These are phyloP conservation scores for Cymodocea nodosa DNA, from an alignment of 116 monocot genomes.

Conservation along the genomic window DNA sequence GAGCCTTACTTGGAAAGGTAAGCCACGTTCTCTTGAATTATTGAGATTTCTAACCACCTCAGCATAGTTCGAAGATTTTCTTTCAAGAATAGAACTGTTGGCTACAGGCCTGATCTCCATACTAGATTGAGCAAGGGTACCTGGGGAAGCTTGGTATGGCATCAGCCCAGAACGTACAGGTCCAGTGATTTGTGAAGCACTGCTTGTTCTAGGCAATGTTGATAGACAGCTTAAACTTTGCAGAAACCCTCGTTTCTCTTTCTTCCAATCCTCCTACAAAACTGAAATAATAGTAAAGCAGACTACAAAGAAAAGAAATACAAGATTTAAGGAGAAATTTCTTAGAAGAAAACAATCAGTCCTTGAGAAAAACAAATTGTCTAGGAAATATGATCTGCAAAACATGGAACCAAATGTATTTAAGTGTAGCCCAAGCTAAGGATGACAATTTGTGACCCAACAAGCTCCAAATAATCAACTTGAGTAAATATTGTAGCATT, in stretches of 20 bases:
- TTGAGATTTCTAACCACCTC: slow-evolving; percentile 68
- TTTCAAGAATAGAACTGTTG: slow-evolving; percentile 58
- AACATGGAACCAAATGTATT: no score
- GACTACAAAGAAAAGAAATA: not conserved
- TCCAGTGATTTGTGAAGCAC: slow-evolving; percentile 29
- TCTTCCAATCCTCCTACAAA: slow-evolving; percentile 91
- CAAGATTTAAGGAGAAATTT: not conserved
- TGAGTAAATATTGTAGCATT: no score
- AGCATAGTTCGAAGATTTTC: slow-evolving; percentile 83
- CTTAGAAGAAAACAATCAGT: not conserved
- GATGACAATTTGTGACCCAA: no score
- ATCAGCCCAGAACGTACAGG: slow-evolving; percentile 21
- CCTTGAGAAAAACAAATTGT: no score
- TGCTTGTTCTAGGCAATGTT: slow-evolving; percentile 65
- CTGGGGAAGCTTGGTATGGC: slow-evolving; percentile 37
- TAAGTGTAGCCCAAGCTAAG: no score
- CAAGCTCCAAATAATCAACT: no score
- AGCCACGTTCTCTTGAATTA: slow-evolving; percentile 60
- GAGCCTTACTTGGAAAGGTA: slow-evolving; percentile 69
- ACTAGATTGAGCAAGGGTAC: slow-evolving; percentile 24
- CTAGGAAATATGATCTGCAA: no score
- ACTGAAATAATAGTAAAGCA: not conserved
- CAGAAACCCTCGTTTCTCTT: slow-evolving; percentile 80
- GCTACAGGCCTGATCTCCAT: slow-evolving; percentile 32
- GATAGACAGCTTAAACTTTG: slow-evolving; percentile 76